Evolutionary conservation across 75 land plant species (phyloP).

Genomic region (Selaginella tamariscina): DNA sequence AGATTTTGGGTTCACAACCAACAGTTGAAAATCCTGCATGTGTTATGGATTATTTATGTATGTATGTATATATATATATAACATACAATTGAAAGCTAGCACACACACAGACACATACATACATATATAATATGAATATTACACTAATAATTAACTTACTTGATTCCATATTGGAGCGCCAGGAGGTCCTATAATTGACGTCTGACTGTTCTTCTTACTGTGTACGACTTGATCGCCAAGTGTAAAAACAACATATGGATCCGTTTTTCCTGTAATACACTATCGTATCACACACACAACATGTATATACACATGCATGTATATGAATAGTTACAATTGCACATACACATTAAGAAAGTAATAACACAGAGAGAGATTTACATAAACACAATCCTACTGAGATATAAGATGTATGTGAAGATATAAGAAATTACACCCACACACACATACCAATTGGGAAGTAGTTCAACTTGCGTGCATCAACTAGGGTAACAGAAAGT

Average conservation of each 20-base stretch:
- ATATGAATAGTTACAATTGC: neutral
- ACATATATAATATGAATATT: neutral
- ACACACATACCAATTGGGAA: conserved; percentile 32
- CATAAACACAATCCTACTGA: too few relatives aligned
- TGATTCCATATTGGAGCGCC: conserved; percentile 99
- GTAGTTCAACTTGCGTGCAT: conserved; percentile 79
- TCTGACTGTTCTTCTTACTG: conserved; percentile 94
- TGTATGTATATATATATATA: neutral
- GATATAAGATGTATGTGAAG: too few relatives aligned
- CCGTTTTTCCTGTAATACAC: conserved; percentile 62
- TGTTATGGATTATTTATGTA: neutral
- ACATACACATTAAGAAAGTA: too few relatives aligned
- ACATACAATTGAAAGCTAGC: neutral
- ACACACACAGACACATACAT: neutral
- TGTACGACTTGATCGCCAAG: conserved; percentile 85
- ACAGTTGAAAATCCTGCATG: conserved; percentile 77
- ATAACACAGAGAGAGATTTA: too few relatives aligned
- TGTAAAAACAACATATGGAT: conserved; percentile 72
- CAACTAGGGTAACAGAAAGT: conserved; percentile 75
- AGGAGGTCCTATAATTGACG: conserved; percentile 89
- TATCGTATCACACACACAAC: neutral
- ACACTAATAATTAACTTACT: conserved; percentile 26
- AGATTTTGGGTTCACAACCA: conserved; percentile 65
- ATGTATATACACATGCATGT: too few relatives aligned
- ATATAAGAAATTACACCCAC: neutral